phyloP scores from a whole-genome alignment of 768 basidiomycete species.

The Termitomyces sp. region DNA sequence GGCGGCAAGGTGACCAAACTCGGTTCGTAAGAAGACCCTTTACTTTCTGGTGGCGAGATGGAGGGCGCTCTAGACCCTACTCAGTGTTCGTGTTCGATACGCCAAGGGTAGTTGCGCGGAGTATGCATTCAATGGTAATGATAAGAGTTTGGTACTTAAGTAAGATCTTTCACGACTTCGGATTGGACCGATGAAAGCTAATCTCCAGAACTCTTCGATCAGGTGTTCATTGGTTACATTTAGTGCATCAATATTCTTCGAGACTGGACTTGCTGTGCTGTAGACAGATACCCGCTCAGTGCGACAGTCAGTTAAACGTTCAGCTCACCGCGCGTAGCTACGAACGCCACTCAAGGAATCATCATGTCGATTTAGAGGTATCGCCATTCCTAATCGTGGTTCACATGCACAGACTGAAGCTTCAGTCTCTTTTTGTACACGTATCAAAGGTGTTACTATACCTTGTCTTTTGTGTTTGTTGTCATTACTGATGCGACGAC shows the following conservation, averaged over 20 bases:
- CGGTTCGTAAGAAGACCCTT: neutral
- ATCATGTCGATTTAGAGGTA: neutral
- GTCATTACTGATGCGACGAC: neutral
- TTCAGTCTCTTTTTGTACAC: constrained; percentile 2
- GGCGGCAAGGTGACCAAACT: neutral
- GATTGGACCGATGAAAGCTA: constrained; percentile 2
- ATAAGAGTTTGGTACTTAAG: neutral
- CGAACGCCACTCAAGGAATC: neutral
- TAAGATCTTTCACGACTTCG: constrained; percentile 3
- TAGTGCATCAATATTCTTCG: neutral
- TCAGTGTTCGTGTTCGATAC: neutral
- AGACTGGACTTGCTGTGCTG: neutral
- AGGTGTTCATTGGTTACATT: neutral
- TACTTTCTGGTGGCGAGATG: neutral
- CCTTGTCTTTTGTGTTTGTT: neutral
- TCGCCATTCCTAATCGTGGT: neutral
- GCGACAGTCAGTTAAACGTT: neutral
- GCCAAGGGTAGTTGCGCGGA: constrained; percentile 3
- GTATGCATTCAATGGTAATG: neutral
- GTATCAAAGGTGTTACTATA: neutral
- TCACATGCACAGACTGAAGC: neutral
- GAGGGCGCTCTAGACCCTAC: neutral
- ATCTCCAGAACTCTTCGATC: neutral
- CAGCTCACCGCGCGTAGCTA: neutral
- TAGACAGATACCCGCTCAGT: neutral